Base-by-base conservation (phyloP, 805 yeast species). In the Yarrowia keelungensis region DNA sequence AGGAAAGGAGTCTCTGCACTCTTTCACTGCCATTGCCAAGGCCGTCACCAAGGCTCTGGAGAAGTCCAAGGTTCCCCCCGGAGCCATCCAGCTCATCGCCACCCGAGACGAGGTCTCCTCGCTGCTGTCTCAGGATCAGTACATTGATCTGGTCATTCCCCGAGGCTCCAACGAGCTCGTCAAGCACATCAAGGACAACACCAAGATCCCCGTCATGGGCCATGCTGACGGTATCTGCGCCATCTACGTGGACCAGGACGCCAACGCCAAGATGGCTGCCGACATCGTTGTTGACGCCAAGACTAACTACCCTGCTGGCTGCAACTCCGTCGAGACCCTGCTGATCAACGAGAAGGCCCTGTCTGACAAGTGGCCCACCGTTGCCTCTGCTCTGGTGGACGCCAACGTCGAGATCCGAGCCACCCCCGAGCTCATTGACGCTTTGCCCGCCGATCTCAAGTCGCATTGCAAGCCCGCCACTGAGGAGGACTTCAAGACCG, bases 211-310 rank as follows among this genome's bases (percentile, higher is more conserved):
- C 5, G 99, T 95, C 8, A 80, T 95, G 76, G 99, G 99, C 69
- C 99, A 95, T 78, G 99, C 99, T 9, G 98, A 95, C 79, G 99
- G 99, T 58, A 89, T 94, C 70, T 95, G 99, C 79, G 88, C 98
- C 1, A 86, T 94, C 8, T 95, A 86, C 74, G 82, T 94, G 35
- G 97, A 93, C 77, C 85, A 84, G 69, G 86, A 85, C 64, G 95
- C 95, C 7, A 94, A 92, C 74, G 71, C 90, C 12, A 85, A 78
- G 14, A 92, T 91, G 86, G 97, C 98, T 0, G 82, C 84, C 42
- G 85, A 86, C 69, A 86, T 95, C 39, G 82, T 87, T 5, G 85
- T 91, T 36, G 99, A 95, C 78, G 85, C 97, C 5, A 95, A 95
- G 79, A 92, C 97, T 0, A 93, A 92, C 78, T 95, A 95, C 77